phyloP scores from a whole-genome alignment of 352 stramenopile species.

The Lagenidium sp. region DNA sequence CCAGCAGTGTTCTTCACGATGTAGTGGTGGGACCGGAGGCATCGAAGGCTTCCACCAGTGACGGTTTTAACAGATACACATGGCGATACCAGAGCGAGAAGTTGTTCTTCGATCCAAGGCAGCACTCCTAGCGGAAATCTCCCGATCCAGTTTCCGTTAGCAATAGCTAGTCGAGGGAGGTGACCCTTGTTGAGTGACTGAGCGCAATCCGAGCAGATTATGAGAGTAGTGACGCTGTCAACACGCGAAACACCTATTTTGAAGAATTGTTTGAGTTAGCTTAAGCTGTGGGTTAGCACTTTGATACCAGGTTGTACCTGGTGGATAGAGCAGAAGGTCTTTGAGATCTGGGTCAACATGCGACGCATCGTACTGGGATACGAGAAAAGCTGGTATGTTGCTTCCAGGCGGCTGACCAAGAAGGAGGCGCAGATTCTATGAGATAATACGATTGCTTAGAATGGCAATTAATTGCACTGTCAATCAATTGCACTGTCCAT shows the following conservation, averaged over 20 bases:
- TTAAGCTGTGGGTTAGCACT: too few species aligned
- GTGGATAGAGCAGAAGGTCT: slow-evolving; percentile 1
- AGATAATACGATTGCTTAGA: too few species aligned
- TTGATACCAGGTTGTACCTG: background rate
- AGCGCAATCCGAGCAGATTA: background rate
- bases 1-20: slow-evolving; percentile 13
- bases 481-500: too few species aligned
- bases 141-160: slow-evolving; percentile 5
- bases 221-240: background rate
- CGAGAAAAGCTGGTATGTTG: background rate
- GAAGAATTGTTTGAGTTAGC: too few species aligned
- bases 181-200: background rate
- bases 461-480: too few species aligned
- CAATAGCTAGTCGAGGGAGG: slow-evolving; percentile 3
- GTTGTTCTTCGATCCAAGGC: slow-evolving; percentile 4
- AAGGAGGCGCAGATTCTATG: background rate
- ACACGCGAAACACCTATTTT: background rate
- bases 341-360: background rate
- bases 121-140: background rate
- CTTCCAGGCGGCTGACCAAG: background rate
- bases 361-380: slow-evolving; percentile 1
- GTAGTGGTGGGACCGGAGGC: slow-evolving; percentile 12
- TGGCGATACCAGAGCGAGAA: slow-evolving; percentile 2
- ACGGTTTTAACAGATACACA: slow-evolving; percentile 6
- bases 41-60: slow-evolving; percentile 2